Conservation (phyloP, 257 asterid genomes). For the Prunella vulgaris region DNA sequence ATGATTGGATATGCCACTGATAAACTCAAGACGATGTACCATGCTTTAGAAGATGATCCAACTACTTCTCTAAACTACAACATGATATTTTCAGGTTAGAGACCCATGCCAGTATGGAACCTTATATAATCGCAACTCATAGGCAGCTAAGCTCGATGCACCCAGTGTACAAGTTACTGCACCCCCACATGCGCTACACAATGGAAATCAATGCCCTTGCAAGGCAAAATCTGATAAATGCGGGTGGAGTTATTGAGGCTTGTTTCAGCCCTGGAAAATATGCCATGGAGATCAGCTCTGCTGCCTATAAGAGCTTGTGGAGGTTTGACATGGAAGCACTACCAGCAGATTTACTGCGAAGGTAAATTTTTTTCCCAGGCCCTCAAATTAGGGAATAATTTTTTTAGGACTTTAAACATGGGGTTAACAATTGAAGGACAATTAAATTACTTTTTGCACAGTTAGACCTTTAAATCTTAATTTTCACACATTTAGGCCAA, state of each 20-base stretch:
- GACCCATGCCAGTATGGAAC: slow-evolving; percentile 92
- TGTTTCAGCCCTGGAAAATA: slow-evolving; percentile 81
- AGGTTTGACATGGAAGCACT: slow-evolving; percentile 78
- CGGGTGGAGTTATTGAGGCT: slow-evolving; percentile 85
- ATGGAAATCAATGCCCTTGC: slow-evolving; percentile 93
- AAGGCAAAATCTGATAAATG: slow-evolving; percentile 73
- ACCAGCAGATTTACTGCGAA: slow-evolving; percentile 70
- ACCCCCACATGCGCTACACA: slow-evolving; percentile 89
- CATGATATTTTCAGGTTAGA: slow-evolving; percentile 55
- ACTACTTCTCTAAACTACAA: background rate
- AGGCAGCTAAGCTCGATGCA: slow-evolving; percentile 89
- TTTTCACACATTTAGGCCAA: too few species aligned
- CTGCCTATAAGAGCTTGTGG: slow-evolving; percentile 82
- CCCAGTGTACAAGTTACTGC: slow-evolving; percentile 69
- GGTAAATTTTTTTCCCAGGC: slow-evolving; percentile 31
- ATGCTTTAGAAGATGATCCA: background rate
- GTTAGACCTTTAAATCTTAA: too few species aligned
- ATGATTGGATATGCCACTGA: too few species aligned
- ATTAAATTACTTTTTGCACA: too few species aligned
- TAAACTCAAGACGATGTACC: too few species aligned
- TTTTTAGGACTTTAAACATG: too few species aligned
- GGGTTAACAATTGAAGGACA: too few species aligned
- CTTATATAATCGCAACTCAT: slow-evolving; percentile 78
- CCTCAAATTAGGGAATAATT: too few species aligned
- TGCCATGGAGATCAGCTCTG: slow-evolving; percentile 83